Base-by-base conservation (phyloP, 441 rosid genomes). In the Bocquillonia castaneifolia region DNA sequence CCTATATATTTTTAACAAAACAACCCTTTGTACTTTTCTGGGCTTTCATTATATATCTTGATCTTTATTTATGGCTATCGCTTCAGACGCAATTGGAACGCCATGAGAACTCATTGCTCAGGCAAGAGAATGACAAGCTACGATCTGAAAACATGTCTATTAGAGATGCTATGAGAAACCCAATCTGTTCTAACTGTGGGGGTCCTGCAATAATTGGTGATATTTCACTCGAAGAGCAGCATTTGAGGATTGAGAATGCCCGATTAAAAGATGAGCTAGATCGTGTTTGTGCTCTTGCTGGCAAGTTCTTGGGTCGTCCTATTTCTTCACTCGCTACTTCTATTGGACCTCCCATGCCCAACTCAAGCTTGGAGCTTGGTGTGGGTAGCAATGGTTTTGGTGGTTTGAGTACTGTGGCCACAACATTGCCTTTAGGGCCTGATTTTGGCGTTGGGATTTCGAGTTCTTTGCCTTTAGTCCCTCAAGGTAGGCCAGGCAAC, bases 71-170 rank as follows among this genome's bases (percentile, higher is more conserved):
- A 51, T n/a, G n/a, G n/a, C 69, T 53, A 20, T 61, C 72, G 68
- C 8, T 63, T 13, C 78, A 93, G 98, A 89, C 97, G 20, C 97
- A 88, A 79, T 54, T 85, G 71, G 95, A 91, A 59, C 88, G 97
- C 20, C 96, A 93, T 42, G 98, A 91, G 84, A 93, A 93, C 76
- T 54, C 85, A 20, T 67, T 89, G 65, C 80, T 93, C 23, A 66
- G 92, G 59, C 89, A 86, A 74, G 98, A 91, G 54, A 91, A 93
- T 67, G 90, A 86, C 64, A 89, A 83, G 82, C 95, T 93, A 22
- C 80, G 95, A 48, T 87, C 86, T 0, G 97, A 93, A 55, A 91
- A 93, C 76, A 82, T 84, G 83, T 78, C 98, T 10, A 85, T 91
- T 34, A 80, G 93, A 28, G 89, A 88, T 40, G 91, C 91, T 1